A percentile compares a stretch with the other conserved stretches of the same genome.
Evolutionary conservation across 2,329 filamentous ascomycete species (phyloP).

Genomic region (Lomentospora prolificans): DNA sequence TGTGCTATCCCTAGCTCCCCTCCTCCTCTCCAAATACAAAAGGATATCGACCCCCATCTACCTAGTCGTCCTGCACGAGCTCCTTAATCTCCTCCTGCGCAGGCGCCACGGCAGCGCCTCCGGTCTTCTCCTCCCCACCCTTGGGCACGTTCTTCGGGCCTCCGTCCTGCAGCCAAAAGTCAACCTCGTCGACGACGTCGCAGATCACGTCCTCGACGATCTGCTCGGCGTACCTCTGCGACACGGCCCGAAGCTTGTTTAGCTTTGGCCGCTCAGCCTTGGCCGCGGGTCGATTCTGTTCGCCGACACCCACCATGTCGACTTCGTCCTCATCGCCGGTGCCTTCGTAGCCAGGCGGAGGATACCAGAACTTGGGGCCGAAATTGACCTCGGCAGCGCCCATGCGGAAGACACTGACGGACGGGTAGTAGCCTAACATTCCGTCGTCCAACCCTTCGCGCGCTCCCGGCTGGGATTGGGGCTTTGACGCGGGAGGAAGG

Average conservation of each 20-base stretch:
- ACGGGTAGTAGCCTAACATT: slow-evolving; percentile 90
- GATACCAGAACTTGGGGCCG: slow-evolving; percentile 85
- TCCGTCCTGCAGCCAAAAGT: slow-evolving; percentile 71
- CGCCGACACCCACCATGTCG: slow-evolving; percentile 28
- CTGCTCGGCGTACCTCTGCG: slow-evolving; percentile 81
- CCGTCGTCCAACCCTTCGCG: slow-evolving; percentile 87
- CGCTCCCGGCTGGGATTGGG: slow-evolving; percentile 61
- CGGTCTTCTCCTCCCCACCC: slow-evolving; percentile 33
- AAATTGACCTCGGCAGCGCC: slow-evolving; percentile 92
- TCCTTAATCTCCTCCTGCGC: slow-evolving; percentile 53
- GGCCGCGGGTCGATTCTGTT: slow-evolving; percentile 22
- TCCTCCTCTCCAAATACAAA: not conserved
- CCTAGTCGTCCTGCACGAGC: slow-evolving; percentile 52
- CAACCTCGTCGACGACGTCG: slow-evolving; percentile 89
- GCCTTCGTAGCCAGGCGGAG: slow-evolving; percentile 52
- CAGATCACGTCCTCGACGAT: slow-evolving; percentile 90
- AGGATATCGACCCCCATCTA: not conserved
- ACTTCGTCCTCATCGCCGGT: slow-evolving; percentile 29
- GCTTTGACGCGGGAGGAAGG: slow-evolving; percentile 77
- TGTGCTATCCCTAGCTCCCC: not conserved
- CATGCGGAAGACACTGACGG: slow-evolving; percentile 83
- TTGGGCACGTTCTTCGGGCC: slow-evolving; percentile 37
- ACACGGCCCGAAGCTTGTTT: slow-evolving; percentile 41
- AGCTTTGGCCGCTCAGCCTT: not conserved
- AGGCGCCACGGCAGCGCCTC: slow-evolving; percentile 31